A percentile compares a stretch with the other conserved stretches of the same genome.
phyloP scores from a whole-genome alignment of 2,329 filamentous ascomycete genomes.

The Diaporthe batatas region DNA sequence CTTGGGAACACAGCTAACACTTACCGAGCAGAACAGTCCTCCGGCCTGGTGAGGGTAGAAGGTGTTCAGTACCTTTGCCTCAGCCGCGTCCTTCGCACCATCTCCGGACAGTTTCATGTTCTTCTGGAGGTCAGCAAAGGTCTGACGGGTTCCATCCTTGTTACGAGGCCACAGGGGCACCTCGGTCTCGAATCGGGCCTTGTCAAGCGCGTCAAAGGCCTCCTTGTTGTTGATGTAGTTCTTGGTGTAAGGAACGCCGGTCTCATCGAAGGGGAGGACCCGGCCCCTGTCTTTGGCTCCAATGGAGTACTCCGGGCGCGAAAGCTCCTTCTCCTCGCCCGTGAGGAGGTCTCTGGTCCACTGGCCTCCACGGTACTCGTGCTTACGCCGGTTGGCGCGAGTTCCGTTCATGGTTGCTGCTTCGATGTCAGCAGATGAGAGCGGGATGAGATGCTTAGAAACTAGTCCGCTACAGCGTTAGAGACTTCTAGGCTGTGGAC shows the following conservation, averaged over 20 bases:
- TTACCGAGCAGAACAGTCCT: constrained; percentile 11
- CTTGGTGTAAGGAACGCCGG: neutral
- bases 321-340: neutral
- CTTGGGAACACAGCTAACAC: neutral
- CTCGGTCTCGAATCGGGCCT: neutral
- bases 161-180: neutral
- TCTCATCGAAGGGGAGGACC: constrained; percentile 1
- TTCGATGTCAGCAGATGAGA: neutral
- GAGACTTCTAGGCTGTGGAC: neutral
- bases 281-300: neutral
- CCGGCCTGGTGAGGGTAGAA: constrained; percentile 28
- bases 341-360: neutral
- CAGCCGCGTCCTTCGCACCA: neutral
- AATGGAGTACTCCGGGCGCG: neutral
- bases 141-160: neutral
- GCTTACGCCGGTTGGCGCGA: constrained; percentile 1
- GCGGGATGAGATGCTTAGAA: neutral
- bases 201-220: constrained; percentile 2
- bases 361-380: constrained; percentile 3
- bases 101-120: neutral
- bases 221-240: constrained; percentile 13
- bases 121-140: neutral
- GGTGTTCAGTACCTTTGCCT: neutral
- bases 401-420: constrained; percentile 24
- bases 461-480: neutral